These are phyloP conservation scores for Babesia ovis DNA, from an alignment of 169 alveolate genomes.

Conservation along the genomic window DNA sequence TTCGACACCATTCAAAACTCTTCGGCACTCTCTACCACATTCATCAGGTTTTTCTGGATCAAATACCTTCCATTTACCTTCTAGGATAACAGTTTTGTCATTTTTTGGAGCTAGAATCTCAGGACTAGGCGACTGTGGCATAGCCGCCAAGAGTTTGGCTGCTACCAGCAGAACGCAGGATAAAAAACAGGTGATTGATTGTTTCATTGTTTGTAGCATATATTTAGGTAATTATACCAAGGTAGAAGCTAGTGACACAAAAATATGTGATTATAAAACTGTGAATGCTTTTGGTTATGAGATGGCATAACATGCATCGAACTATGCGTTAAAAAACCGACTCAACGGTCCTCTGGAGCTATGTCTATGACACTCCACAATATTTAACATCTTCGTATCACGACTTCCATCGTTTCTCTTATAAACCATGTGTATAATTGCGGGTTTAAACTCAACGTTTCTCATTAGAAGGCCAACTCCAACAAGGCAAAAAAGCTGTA, in stretches of 20 bases:
- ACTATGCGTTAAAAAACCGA: background rate
- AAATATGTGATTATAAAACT: background rate
- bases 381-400: too few relatives aligned
- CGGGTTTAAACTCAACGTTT: too few relatives aligned
- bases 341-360: background rate
- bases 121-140: too few relatives aligned
- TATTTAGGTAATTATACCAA: too few relatives aligned
- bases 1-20: background rate
- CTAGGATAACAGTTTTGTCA: too few relatives aligned
- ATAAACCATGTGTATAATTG: too few relatives aligned
- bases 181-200: background rate
- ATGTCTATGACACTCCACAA: background rate
- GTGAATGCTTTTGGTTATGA: background rate
- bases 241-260: background rate
- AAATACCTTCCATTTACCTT: background rate
- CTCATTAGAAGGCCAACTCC: background rate
- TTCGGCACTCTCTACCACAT: constrained; percentile 1
- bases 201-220: background rate
- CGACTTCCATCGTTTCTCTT: too few relatives aligned
- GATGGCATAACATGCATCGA: background rate
- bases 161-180: background rate
- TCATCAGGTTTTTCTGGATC: background rate
- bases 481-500: background rate
- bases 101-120: too few relatives aligned
- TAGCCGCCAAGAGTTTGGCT: background rate